Base-by-base conservation (phyloP, 2,329 filamentous ascomycete species). In the Nothophaeocryptopus gaeumannii region DNA sequence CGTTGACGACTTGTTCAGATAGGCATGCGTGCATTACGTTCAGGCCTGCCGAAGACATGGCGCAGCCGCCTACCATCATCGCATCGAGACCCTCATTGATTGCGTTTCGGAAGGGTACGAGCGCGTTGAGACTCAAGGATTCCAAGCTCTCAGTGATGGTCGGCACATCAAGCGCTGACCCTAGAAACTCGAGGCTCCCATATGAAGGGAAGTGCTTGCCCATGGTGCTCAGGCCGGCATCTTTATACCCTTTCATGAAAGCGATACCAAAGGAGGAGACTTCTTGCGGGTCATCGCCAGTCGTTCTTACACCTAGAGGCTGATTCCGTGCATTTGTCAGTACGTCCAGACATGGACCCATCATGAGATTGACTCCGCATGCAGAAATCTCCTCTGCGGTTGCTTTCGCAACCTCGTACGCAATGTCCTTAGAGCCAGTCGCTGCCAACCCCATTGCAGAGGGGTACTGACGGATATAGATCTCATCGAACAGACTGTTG, bases 131-230 rank as follows among this genome's bases (percentile, higher is more conserved):
- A 57, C 89, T 95, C 38, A 97, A 76, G 63, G 96, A 91, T 66
- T 96, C 92, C 10, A 96, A 72, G 0, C 91, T 95, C 67, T 97
- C 91, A 0, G 90, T 96, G 60, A 97, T 96, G 54, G 95, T 93
- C 11, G 92, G 92, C 29, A 97, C 90, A 63, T 96, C 91, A 16
- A 95, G 74, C 40, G 88, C 91, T 4, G 90, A 95, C 10, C 90
- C 91, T 2, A 95, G 80, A 61, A 96, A 96, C 67, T 96, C 91
- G 13, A 97, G 76, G 62, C 96, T 96, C 30, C 92, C 92, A 64
- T 96, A 97, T 0, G 90, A 96, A 3, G 92, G 92, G 61, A 97
- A 96, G 69, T 97, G 92, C 68, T 97, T 97, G 49, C 92, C 92
- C 64, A 93, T 90, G 0, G 89, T 95, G 2, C 85, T 88, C 39